phyloP scores from a whole-genome alignment of 1,284 basidiomycete species.

The Dichomitus squalens region DNA sequence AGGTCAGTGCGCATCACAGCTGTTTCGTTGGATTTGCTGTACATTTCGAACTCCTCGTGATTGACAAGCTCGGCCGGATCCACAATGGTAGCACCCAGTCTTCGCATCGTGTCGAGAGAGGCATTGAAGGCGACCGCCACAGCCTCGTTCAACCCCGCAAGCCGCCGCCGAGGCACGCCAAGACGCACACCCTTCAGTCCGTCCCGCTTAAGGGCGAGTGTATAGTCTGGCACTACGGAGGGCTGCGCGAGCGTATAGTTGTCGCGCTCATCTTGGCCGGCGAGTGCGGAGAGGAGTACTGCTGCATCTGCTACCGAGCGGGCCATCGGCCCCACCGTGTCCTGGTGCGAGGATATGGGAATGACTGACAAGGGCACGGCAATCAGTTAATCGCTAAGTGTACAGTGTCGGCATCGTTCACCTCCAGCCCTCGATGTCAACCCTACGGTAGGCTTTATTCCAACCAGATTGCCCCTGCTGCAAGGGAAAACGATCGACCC shows the following conservation, averaged over 20 bases:
- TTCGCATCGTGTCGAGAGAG: slow-evolving; percentile 39
- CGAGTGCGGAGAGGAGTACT: slow-evolving; percentile 43
- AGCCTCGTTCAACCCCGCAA: slow-evolving; percentile 27
- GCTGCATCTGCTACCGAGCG: slow-evolving; percentile 50
- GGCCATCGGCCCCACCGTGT: slow-evolving; percentile 51
- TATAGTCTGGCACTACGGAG: slow-evolving; percentile 40
- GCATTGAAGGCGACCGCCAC: slow-evolving; percentile 38
- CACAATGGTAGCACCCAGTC: slow-evolving; percentile 43
- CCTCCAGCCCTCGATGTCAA: slow-evolving; percentile 51
- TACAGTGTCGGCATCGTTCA: slow-evolving; percentile 21
- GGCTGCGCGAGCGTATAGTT: slow-evolving; percentile 47
- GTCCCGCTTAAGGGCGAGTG: slow-evolving; percentile 36
- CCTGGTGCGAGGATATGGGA: slow-evolving; percentile 52
- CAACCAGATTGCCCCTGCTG: slow-evolving; percentile 46
- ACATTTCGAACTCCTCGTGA: slow-evolving; percentile 34
- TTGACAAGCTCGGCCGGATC: slow-evolving; percentile 44
- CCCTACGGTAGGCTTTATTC: slow-evolving; percentile 54
- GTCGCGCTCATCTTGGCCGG: slow-evolving; percentile 48
- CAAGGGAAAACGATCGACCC: slow-evolving; percentile 57
- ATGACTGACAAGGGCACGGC: slow-evolving; percentile 38
- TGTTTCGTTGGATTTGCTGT: slow-evolving; percentile 28
- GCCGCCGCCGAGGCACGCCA: slow-evolving; percentile 40
- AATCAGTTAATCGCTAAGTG: not conserved
- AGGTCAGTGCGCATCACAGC: slow-evolving; percentile 42
- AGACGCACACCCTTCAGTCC: slow-evolving; percentile 43